Evolutionary conservation across 1,139 yeast species (phyloP).

Genomic region (Debaryomycetaceae sp.): DNA sequence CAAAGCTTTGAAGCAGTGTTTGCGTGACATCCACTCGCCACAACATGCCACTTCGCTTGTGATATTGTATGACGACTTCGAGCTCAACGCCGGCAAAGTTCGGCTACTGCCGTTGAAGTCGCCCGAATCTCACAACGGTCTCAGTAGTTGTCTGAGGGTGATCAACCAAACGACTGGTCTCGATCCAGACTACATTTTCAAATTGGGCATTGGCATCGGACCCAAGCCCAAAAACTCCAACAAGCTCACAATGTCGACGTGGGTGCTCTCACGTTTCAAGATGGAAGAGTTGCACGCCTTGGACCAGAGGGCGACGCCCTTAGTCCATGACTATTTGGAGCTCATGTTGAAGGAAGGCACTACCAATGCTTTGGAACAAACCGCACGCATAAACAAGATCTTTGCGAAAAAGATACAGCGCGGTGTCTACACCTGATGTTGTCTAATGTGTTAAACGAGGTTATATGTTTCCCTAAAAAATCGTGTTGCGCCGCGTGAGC

Average conservation of each 20-base stretch:
- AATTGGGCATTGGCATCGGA: slow-evolving; percentile 42
- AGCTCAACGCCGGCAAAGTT: slow-evolving; percentile 25
- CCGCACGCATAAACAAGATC: slow-evolving; percentile 6
- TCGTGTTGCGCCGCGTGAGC: slow-evolving; percentile 6
- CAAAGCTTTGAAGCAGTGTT: slow-evolving; percentile 24
- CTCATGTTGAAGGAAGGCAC: slow-evolving; percentile 2
- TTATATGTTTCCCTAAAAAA: slow-evolving; percentile 3
- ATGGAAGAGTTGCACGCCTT: slow-evolving; percentile 16
- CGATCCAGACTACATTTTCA: slow-evolving; percentile 16
- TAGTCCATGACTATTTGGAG: slow-evolving; percentile 7
- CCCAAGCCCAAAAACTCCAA: slow-evolving; percentile 38
- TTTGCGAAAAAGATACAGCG: slow-evolving; percentile 6
- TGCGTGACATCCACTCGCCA: slow-evolving; percentile 10
- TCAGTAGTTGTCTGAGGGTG: slow-evolving; percentile 17
- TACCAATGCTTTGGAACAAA: slow-evolving; percentile 4
- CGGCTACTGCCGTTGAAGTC: slow-evolving; percentile 25
- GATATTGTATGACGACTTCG: slow-evolving; percentile 40
- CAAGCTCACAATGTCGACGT: slow-evolving; percentile 31
- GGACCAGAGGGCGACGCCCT: slow-evolving; percentile 9
- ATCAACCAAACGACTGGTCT: slow-evolving; percentile 13
- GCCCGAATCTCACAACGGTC: slow-evolving; percentile 41
- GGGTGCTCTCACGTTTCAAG: slow-evolving; percentile 35
- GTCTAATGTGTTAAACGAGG: neutral
- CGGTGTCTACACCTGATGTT: slow-evolving; percentile 6
- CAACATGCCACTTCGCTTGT: slow-evolving; percentile 14